phyloP scores from a whole-genome alignment of 768 basidiomycete genomes.

The Lentinula edodes region DNA sequence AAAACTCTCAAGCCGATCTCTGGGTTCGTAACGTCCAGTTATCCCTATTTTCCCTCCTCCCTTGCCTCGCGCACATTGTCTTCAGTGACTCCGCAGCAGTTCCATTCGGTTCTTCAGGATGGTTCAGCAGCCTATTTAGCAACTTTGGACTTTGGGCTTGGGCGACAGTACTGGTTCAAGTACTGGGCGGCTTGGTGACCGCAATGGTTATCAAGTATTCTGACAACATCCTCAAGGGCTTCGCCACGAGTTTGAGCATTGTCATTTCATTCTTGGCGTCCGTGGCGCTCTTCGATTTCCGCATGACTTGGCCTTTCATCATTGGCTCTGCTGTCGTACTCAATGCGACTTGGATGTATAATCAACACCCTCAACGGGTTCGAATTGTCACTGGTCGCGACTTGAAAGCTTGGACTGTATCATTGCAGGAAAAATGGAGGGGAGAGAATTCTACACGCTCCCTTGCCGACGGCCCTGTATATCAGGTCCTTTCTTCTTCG shows the following conservation, averaged over 20 bases:
- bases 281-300: constrained; percentile 85
- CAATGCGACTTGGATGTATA: constrained; percentile 89
- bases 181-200: constrained; percentile 87
- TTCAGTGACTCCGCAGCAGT: constrained; percentile 37
- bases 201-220: constrained; percentile 94
- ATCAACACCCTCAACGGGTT: constrained; percentile 47
- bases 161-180: constrained; percentile 84
- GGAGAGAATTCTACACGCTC: not conserved
- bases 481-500: not conserved
- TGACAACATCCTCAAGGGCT: constrained; percentile 90
- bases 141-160: constrained; percentile 92
- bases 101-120: constrained; percentile 19
- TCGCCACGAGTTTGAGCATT: constrained; percentile 92
- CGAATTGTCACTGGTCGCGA: constrained; percentile 9
- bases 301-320: constrained; percentile 80
- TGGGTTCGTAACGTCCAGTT: constrained; percentile 98
- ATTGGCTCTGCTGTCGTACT: constrained; percentile 82
- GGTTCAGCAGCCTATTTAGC: constrained; percentile 56
- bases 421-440: constrained; percentile 18
- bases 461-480: constrained; percentile 9
- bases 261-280: constrained; percentile 93
- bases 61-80: constrained; percentile 76
- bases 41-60: constrained; percentile 88
- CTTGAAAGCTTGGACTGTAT: constrained; percentile 9
- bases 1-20: constrained; percentile 81